A percentile compares a stretch with the other conserved stretches of the same genome.
phyloP scores from a whole-genome alignment of 2,329 filamentous ascomycete genomes.

The Mycosphaerella arachidis region DNA sequence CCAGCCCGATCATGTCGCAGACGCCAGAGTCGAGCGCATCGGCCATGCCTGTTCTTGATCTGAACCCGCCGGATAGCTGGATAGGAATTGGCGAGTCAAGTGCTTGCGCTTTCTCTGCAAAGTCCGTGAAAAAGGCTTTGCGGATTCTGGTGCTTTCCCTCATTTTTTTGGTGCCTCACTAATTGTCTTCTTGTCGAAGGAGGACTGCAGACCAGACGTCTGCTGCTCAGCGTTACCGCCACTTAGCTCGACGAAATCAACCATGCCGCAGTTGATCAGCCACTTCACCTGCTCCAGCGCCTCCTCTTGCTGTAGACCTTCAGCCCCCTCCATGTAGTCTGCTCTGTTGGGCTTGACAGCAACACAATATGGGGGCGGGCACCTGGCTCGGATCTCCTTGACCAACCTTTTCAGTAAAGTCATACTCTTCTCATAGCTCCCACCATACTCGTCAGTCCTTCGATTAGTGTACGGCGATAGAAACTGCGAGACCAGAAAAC shows the following conservation, averaged over 20 bases:
- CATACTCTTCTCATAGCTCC: slow-evolving; percentile 43
- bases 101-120: slow-evolving; percentile 40
- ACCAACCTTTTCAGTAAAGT: slow-evolving; percentile 46
- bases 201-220: slow-evolving; percentile 20
- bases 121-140: slow-evolving; percentile 67
- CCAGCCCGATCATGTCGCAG: slow-evolving; percentile 50
- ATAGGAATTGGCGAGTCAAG: slow-evolving; percentile 26
- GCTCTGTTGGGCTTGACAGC: slow-evolving; percentile 51
- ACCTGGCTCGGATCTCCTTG: slow-evolving; percentile 38
- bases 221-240: slow-evolving; percentile 48
- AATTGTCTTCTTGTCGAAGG: slow-evolving; percentile 34
- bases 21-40: slow-evolving; percentile 44
- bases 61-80: slow-evolving; percentile 59
- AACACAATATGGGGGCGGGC: slow-evolving; percentile 42
- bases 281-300: slow-evolving; percentile 55
- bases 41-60: slow-evolving; percentile 49
- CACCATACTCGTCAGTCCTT: slow-evolving; percentile 47
- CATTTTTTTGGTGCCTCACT: slow-evolving; percentile 24
- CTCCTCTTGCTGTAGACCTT: slow-evolving; percentile 40
- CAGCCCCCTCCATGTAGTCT: slow-evolving; percentile 37
- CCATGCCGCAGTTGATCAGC: slow-evolving; percentile 42
- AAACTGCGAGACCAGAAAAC: slow-evolving; percentile 46
- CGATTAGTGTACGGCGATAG: slow-evolving; percentile 43
- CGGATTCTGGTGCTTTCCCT: slow-evolving; percentile 46
- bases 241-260: slow-evolving; percentile 66